These are phyloP conservation scores for Trichoderma polysporum DNA, from an alignment of 2,329 filamentous ascomycete species.

Conservation along the genomic window DNA sequence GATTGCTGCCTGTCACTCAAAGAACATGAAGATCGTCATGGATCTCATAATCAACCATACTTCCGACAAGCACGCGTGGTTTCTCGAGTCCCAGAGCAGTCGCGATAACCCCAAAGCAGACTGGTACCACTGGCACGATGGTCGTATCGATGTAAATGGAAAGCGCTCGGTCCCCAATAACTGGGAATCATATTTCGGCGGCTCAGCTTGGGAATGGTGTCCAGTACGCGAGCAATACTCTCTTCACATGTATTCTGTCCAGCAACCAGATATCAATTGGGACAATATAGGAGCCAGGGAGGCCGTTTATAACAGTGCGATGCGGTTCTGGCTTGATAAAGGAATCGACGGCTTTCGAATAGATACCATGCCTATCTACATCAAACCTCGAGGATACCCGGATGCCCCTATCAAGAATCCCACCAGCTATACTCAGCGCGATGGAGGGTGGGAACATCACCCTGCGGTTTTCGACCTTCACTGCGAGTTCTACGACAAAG, in stretches of 20 bases:
- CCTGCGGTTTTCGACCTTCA: no score
- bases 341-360: slow-evolving; percentile 60
- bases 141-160: slow-evolving; percentile 34
- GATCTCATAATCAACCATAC: slow-evolving; percentile 37
- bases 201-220: slow-evolving; percentile 39
- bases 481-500: no score
- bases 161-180: slow-evolving; percentile 42
- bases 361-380: slow-evolving; percentile 42
- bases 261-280: slow-evolving; percentile 71
- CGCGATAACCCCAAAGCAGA: slow-evolving; percentile 48
- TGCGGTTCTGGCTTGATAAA: slow-evolving; percentile 64
- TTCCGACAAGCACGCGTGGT: slow-evolving; percentile 51
- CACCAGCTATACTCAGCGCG: no score
- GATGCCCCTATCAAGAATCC: neutral
- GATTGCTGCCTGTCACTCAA: slow-evolving; percentile 1
- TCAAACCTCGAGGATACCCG: neutral
- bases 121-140: slow-evolving; percentile 57
- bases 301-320: slow-evolving; percentile 53
- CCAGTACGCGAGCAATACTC: slow-evolving; percentile 43
- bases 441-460: no score
- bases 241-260: slow-evolving; percentile 59
- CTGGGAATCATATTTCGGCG: slow-evolving; percentile 43
- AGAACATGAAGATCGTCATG: slow-evolving; percentile 24
- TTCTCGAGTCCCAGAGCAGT: slow-evolving; percentile 49
- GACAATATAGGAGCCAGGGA: slow-evolving; percentile 57